A percentile compares a stretch with the other conserved stretches of the same genome.
phyloP scores from a whole-genome alignment of 306 rosid species.

The Argentina anserina region DNA sequence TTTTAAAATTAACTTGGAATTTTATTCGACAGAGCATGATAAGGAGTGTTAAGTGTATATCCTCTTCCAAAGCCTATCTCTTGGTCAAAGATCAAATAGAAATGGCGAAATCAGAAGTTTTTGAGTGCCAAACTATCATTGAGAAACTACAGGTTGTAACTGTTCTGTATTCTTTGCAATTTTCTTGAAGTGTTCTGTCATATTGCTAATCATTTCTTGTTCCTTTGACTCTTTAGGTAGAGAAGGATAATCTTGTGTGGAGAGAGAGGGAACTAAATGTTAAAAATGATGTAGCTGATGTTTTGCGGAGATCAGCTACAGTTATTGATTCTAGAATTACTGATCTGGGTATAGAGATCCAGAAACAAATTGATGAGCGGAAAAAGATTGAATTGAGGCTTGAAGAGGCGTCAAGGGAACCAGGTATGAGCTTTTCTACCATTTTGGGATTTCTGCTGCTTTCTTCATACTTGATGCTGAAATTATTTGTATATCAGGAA shows the following conservation, averaged over 20 bases:
- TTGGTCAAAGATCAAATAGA: conserved; percentile 75
- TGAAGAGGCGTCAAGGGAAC: conserved; percentile 74
- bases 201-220: conserved; percentile 32
- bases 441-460: conserved; percentile 6
- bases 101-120: conserved; percentile 63
- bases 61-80: conserved; percentile 63
- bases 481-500: conserved; percentile 56
- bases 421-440: conserved; percentile 38
- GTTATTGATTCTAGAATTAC: conserved; percentile 58
- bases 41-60: conserved; percentile 66
- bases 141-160: conserved; percentile 98
- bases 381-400: conserved; percentile 57
- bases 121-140: conserved; percentile 56
- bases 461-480: conserved; percentile 3
- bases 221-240: conserved; percentile 54
- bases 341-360: conserved; percentile 58
- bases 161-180: conserved; percentile 67
- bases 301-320: conserved; percentile 58
- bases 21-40: conserved; percentile 56
- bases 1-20: conserved; percentile 22
- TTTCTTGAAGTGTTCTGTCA: conserved; percentile 22
- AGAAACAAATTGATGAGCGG: conserved; percentile 58
- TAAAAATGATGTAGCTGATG: conserved; percentile 71
- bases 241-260: conserved; percentile 86
- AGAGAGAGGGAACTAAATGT: conserved; percentile 80